Evolutionary conservation across 768 basidiomycete genomes (phyloP), one percentile per base, ranked within the genome.

Genomic region (Dioszegia hungarica): DNA sequence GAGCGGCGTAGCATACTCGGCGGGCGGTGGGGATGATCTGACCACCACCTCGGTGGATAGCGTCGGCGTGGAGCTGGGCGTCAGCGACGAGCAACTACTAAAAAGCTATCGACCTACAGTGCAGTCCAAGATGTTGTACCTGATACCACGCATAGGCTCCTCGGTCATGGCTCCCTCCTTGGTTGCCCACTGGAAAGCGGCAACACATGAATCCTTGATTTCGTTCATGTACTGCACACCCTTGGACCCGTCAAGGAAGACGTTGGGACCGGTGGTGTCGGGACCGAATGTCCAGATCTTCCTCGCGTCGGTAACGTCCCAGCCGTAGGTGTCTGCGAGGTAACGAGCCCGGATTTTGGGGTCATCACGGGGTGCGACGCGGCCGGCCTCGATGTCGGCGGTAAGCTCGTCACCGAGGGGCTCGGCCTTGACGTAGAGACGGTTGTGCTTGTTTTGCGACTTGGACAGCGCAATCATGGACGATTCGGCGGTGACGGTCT

Each of bases 241-340:
- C 84, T 98, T 99, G 70, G 95, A 97, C 67, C 88, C 89, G 79
- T 99, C 95, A 71, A 95, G 90, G 78, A 99, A 79, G 78, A 99
- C 78, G 80, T 99, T 99, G 56, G 95, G 86, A 41, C 95, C 95
- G 65, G 89, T 91, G 49, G 90, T 95, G 65, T 99, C 95, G 62
- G 95, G 95, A 69, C 94, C 95, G 83, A 99, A 99, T 79, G 89
- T 90, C 95, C 95, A 99, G 75, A 99, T 98, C 84, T 95, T 97
- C 75, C 95, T 84, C 68, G 95, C 95, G 73, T 99, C 95, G 60
- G 95, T 95, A 66, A 98, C 93, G 77, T 99, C 95, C 95, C 95
- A 98, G 53, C 90, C 91, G 75, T 80, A 87, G 64, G 97, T 92
- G 76, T 99, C 95, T 60, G 95, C 95, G 65, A 99, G 84, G 73